Evolutionary conservation across 129 eudicot genomes (phyloP), one percentile per base, ranked within the genome.

Genomic region (Lactuca saligna): DNA sequence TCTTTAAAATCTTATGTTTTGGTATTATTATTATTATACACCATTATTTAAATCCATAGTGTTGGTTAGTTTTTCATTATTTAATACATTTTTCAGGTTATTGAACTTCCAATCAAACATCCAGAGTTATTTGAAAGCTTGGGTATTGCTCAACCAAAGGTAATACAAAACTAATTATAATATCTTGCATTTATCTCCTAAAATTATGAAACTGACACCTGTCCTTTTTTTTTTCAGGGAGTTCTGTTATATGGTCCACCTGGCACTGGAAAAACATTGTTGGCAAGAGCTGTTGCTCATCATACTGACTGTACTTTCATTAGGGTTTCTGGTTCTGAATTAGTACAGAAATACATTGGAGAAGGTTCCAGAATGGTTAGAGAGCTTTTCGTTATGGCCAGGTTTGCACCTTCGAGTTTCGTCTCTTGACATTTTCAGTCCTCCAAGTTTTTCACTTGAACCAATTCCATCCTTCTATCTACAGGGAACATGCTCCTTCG

Each of bases 301-400:
- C 97, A 91, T 59, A 91, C 97, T 56, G 97, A 91, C 66, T 91
- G 97, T 73, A 91, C 97, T 9, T 91, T 91, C 73, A 91, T 91
- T 57, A 87, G 97, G 74, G 97, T 91, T 25, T 91, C 97, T 74
- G 97, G 97, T 7, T 91, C 97, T 67, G 97, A 91, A 74, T 61
- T 91, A 61, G 97, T 91, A 39, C 97, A 91, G 68, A 91, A 91
- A 75, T 91, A 91, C 72, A 91, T 91, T 56, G 97, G 97, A 33
- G 97, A 91, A 85, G 97, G 97, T 42, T 91, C 97, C 72, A 79
- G 97, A 56, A 91, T 91, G 97, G 97, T 91, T 56, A 83, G 97
- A 77, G 96, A 91, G 72, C 97, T 91, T 61, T 91, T 91, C 62
- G 97, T 91, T 33, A 88, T 91, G 97, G 97, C 97, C 82, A 91